These are phyloP conservation scores for Pseudozyma sp. DNA, from an alignment of 1,284 basidiomycete genomes.

Conservation along the genomic window DNA sequence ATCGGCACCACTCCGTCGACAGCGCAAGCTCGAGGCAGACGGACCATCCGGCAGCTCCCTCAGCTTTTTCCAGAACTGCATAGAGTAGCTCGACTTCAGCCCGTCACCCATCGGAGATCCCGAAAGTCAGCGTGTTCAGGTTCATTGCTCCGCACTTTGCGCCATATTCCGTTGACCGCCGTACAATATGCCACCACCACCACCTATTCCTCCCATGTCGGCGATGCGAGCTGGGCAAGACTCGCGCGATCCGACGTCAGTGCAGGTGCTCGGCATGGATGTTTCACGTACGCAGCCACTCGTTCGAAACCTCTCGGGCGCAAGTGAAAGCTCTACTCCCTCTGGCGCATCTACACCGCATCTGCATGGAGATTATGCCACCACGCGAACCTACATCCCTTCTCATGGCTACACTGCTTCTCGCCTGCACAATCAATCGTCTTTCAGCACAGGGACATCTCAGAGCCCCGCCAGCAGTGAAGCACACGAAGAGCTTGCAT, in stretches of 20 bases:
- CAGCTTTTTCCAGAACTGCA: too few species aligned
- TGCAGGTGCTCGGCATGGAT: constrained; percentile 44
- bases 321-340: constrained; percentile 18
- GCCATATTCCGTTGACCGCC: neutral
- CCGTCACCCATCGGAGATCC: too few species aligned
- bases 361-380: constrained; percentile 30
- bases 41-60: too few species aligned
- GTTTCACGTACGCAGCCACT: constrained; percentile 24
- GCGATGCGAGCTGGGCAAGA: constrained; percentile 17
- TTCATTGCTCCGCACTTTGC: neutral
- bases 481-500: constrained; percentile 35
- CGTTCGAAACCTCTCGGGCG: constrained; percentile 27
- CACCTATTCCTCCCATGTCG: constrained; percentile 18
- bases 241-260: constrained; percentile 17
- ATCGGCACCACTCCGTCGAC: too few species aligned
- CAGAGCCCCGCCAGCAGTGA: constrained; percentile 42
- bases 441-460: constrained; percentile 34
- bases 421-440: constrained; percentile 33
- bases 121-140: neutral
- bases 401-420: constrained; percentile 25
- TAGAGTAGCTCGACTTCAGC: too few species aligned
- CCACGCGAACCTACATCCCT: constrained; percentile 31
- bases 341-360: constrained; percentile 35
- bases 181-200: neutral
- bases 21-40: too few species aligned